These are phyloP conservation scores for Colletotrichum truncatum DNA, from an alignment of 2,329 filamentous ascomycete species.

Conservation along the genomic window DNA sequence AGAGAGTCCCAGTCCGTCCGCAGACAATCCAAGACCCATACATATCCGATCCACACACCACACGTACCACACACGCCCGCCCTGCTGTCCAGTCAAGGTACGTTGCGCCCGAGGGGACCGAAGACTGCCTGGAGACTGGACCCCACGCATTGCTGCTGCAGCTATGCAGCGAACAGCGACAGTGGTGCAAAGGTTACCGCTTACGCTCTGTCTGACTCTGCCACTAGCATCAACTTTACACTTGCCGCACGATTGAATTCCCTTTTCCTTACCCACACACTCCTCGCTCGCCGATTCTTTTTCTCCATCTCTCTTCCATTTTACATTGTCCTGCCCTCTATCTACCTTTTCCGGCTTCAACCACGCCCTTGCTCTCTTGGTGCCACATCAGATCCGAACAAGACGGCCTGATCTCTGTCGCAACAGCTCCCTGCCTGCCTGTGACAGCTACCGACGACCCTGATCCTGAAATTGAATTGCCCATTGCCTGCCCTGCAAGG, in stretches of 20 bases:
- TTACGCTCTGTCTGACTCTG: constrained; percentile 6
- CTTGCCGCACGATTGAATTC: constrained; percentile 23
- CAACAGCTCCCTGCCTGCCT: background rate
- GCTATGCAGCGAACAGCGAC: background rate
- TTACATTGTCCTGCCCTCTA: background rate
- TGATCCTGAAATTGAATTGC: background rate
- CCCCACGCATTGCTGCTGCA: too few relatives aligned
- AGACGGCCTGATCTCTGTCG: constrained; percentile 9
- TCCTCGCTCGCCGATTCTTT: background rate
- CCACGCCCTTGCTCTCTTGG: background rate
- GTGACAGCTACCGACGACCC: constrained; percentile 17
- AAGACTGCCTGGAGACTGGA: too few relatives aligned
- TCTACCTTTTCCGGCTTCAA: background rate
- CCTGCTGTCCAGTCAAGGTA: too few relatives aligned
- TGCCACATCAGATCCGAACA: background rate
- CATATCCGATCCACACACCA: constrained; percentile 18
- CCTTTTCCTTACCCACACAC: constrained; percentile 13
- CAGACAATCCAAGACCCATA: constrained; percentile 9
- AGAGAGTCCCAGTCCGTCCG: constrained; percentile 12
- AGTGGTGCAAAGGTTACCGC: constrained; percentile 16
- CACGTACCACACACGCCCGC: background rate
- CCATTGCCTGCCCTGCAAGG: constrained; percentile 15
- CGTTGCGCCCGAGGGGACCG: too few relatives aligned
- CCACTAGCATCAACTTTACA: constrained; percentile 25
- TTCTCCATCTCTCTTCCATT: background rate